Base-by-base conservation (phyloP, 805 yeast species). In the Sugiyamaella valdiviana region DNA sequence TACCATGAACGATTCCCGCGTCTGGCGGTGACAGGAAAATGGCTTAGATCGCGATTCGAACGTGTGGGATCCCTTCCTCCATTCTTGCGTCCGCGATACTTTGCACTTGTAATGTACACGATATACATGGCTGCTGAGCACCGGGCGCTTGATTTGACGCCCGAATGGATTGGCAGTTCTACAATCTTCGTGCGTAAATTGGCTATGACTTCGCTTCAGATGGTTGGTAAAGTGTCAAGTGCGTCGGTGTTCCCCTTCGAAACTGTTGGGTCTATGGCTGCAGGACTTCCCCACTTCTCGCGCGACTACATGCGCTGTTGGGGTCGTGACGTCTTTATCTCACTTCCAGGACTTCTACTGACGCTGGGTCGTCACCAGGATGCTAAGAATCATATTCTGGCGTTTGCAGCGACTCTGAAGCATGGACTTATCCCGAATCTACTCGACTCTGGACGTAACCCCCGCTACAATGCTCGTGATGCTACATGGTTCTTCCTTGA, bases 311-410 rank as follows among this genome's bases (percentile, higher is more conserved):
- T 91, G 96, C 76, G 99, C 65, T 88, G 96, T 63, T 91, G 99
- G 99, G 99, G 99, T 19, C 77, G 99, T 62, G 99, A 91, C 66
- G 95, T 89, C 0, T 93, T 93, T 63, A 83, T 91, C 41, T 77
- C 96, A 0, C 73, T 85, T 39, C 73, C 96, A 52, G 99, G 99
- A 0, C 71, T 91, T 43, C 67, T 89, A 48, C 68, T 89, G 20
- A 82, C 85, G 1, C 77, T 96, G 0, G 90, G 84, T 9, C 73
- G 98, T 48, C 80, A 63, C 60, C 86, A 83, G 0, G 88, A 82
- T 40, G 97, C 97, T 1, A 82, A 76, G 59, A 63, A 68, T 36
- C 99, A 91, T 63, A 87, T 91, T 51, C 67, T 90, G 42, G 85
- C 83, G 6, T 91, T 89, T 71, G 98, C 95, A 0, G 77, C 85